phyloP scores from a whole-genome alignment of 192 early-diverging fungal genomes.

The Globomyces pollinis-pini region DNA sequence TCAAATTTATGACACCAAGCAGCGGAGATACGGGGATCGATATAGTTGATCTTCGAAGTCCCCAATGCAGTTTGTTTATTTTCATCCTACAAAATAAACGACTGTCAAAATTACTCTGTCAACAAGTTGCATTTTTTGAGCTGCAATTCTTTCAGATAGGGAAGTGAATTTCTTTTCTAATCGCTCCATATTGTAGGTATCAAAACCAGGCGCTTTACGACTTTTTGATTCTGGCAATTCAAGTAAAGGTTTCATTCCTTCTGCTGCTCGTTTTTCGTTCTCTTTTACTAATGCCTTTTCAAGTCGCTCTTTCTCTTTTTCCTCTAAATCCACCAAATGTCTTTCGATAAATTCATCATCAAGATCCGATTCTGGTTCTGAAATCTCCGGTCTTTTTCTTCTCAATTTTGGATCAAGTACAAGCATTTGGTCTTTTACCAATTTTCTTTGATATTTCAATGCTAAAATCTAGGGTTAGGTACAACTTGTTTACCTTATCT shows the following conservation, averaged over 20 bases:
- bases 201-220: conserved; percentile 7
- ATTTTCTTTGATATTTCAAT: conserved; percentile 78
- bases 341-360: conserved; percentile 54
- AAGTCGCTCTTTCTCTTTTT: conserved; percentile 65
- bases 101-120: conserved; percentile 77
- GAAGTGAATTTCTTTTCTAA: conserved; percentile 64
- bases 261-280: conserved; percentile 69
- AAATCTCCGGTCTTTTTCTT: conserved; percentile 63
- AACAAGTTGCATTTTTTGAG: conserved; percentile 62
- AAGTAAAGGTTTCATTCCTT: conserved; percentile 42
- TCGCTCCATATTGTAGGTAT: conserved; percentile 65
- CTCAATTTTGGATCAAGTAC: conserved; percentile 67
- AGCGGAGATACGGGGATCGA: conserved; percentile 91
- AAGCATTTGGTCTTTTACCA: conserved; percentile 61
- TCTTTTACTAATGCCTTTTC: conserved; percentile 64
- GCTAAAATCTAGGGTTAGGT: conserved; percentile 52
- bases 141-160: conserved; percentile 62
- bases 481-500: conserved; percentile 62
- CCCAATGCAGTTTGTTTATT: conserved; percentile 92
- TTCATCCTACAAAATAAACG: conserved; percentile 62
- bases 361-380: conserved; percentile 58
- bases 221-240: conserved; percentile 43
- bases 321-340: conserved; percentile 49
- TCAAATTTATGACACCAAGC: conserved; percentile 86
- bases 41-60: conserved; percentile 98